phyloP scores from a whole-genome alignment of 2,329 filamentous ascomycete genomes.

The Xylaria sp. region DNA sequence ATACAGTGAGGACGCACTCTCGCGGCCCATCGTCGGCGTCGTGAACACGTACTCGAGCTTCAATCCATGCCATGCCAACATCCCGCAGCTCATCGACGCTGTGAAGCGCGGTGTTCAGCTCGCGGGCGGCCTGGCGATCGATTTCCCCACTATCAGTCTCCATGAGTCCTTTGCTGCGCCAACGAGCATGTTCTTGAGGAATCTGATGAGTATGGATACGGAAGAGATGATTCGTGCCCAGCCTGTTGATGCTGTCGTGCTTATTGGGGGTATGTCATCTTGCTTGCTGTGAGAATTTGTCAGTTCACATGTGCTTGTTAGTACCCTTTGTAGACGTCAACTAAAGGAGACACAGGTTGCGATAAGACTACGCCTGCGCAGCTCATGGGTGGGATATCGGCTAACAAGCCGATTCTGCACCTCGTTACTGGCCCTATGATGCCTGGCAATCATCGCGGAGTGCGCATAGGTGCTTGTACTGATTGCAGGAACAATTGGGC shows the following conservation, averaged over 20 bases:
- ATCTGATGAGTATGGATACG: conserved; percentile 83
- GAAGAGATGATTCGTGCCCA: conserved; percentile 82
- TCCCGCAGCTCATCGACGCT: conserved; percentile 77
- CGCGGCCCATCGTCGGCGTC: conserved; percentile 77
- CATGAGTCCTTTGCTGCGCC: conserved; percentile 76
- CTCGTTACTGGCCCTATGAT: conserved; percentile 80
- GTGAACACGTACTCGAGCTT: conserved; percentile 79
- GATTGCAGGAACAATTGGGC: conserved; percentile 82
- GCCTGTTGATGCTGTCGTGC: conserved; percentile 73
- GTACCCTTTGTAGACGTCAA: background rate
- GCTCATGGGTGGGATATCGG: conserved; percentile 79
- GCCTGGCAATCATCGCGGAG: conserved; percentile 73
- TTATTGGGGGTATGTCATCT: conserved; percentile 68
- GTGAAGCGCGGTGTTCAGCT: conserved; percentile 75
- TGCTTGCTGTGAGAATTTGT: background rate
- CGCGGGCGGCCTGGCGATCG: conserved; percentile 73
- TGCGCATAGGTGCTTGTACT: conserved; percentile 76
- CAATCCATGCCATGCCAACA: conserved; percentile 80
- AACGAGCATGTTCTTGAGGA: conserved; percentile 79
- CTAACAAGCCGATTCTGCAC: conserved; percentile 76
- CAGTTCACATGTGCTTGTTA: background rate
- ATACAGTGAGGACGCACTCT: conserved; percentile 77
- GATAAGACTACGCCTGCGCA: conserved; percentile 81
- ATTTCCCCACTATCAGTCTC: conserved; percentile 79
- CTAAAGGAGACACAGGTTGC: conserved; percentile 62